Evolutionary conservation across 2,329 filamentous ascomycete genomes (phyloP), one percentile per base, ranked within the genome.

Genomic region (Fusarium multiceps): DNA sequence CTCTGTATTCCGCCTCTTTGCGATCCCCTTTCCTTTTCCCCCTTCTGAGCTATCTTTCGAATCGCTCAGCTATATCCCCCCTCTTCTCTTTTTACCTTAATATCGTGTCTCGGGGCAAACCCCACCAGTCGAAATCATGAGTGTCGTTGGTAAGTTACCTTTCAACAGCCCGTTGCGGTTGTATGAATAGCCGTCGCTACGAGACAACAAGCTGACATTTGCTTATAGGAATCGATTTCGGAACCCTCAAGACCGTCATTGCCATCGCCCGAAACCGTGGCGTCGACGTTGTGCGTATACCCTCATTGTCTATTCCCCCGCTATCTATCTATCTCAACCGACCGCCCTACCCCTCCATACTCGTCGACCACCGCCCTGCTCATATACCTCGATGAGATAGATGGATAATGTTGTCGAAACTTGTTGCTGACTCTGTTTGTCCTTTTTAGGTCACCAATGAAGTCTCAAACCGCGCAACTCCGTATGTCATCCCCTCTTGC

Each of bases 221-320:
- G 34, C 45, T 59, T 54, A n/a, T 57, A 88, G 94, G 94, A 83
- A 89, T 97, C 83, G 95, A 98, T 89, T 91, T 98, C 85, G 95
- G 95, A 86, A 93, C 93, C 75, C 90, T 97, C 82, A 97, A 97
- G 89, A 97, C 95, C 81, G 94, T 97, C 80, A 92, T 98, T 84
- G 95, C 95, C 81, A 95, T 98, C 82, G 96, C 96, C 80, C 90
- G 96, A 82, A 98, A 98, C 84, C 94, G 97, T 82, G 96, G 96
- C 85, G 96, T 99, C 82, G 96, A 99, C 87, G 96, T 99, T 81
- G 94, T 97, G 88, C 80, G 94, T 96, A 79, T 74, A 72, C 67
- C 63, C 69, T 64, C 53, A 51, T 53, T 59, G 49, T 40, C 43
- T 51, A 43, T 20, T 30, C 59, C 55, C 41, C 63, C 60, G 32